phyloP scores from a whole-genome alignment of 306 rosid species.

The Quercus gilva region DNA sequence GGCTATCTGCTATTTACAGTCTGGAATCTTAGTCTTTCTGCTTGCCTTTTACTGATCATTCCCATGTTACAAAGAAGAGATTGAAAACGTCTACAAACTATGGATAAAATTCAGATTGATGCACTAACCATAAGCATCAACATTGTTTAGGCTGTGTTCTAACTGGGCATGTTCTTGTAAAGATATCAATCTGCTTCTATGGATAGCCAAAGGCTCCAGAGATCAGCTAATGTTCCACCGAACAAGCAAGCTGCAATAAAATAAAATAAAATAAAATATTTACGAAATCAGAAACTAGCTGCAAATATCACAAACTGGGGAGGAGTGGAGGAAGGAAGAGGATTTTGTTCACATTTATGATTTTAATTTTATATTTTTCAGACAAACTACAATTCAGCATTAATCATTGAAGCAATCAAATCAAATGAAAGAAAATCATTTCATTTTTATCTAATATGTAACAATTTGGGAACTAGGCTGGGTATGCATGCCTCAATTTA shows the following conservation, averaged over 20 bases:
- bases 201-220: neutral
- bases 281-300: neutral
- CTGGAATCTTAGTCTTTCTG: neutral
- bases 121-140: neutral
- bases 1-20: neutral
- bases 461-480: neutral
- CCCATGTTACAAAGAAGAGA: neutral
- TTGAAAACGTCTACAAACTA: neutral
- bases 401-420: neutral
- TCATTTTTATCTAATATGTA: neutral
- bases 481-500: neutral
- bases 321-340: too few relatives aligned
- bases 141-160: neutral
- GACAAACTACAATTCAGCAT: neutral
- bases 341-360: too few relatives aligned
- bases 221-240: conserved; percentile 20
- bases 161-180: neutral
- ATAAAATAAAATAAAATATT: neutral
- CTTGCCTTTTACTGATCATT: neutral
- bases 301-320: too few relatives aligned
- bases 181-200: neutral
- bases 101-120: neutral
- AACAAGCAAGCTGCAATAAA: conserved; percentile 28
- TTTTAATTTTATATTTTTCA: too few relatives aligned
- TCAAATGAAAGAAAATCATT: neutral